These are phyloP conservation scores for Thuidium tamariscinum DNA, from an alignment of 225 moss, liverwort and hornwort species.

Conservation along the genomic window DNA sequence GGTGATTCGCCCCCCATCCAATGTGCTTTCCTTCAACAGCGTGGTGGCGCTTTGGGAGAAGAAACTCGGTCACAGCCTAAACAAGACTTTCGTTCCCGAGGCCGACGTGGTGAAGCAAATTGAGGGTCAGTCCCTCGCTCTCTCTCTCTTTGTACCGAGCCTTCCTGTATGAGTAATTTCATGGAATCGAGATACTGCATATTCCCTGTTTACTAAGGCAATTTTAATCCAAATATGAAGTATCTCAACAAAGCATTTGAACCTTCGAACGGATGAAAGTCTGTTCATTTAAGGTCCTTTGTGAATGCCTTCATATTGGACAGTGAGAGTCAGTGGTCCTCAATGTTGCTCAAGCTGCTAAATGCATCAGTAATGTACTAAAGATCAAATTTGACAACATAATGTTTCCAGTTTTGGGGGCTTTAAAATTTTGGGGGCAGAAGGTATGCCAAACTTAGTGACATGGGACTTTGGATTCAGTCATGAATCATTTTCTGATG, in stretches of 20 bases:
- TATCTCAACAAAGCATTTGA: not conserved
- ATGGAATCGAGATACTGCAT: not conserved
- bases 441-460: not conserved
- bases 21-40: not conserved
- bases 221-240: not conserved
- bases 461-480: not conserved
- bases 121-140: not conserved
- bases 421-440: too few relatives aligned
- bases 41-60: slow-evolving; percentile 10
- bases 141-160: not conserved
- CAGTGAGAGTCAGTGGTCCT: not conserved
- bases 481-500: not conserved
- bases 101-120: not conserved
- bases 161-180: not conserved
- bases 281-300: not conserved
- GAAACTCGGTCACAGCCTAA: not conserved
- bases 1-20: not conserved
- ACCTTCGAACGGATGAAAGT: not conserved
- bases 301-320: too few relatives aligned
- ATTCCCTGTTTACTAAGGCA: not conserved
- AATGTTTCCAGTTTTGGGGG: too few relatives aligned
- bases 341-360: not conserved
- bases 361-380: not conserved
- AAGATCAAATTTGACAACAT: not conserved
- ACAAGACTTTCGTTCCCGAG: not conserved